Evolutionary conservation across 306 rosid species (phyloP).

Genomic region (Morella rubra): DNA sequence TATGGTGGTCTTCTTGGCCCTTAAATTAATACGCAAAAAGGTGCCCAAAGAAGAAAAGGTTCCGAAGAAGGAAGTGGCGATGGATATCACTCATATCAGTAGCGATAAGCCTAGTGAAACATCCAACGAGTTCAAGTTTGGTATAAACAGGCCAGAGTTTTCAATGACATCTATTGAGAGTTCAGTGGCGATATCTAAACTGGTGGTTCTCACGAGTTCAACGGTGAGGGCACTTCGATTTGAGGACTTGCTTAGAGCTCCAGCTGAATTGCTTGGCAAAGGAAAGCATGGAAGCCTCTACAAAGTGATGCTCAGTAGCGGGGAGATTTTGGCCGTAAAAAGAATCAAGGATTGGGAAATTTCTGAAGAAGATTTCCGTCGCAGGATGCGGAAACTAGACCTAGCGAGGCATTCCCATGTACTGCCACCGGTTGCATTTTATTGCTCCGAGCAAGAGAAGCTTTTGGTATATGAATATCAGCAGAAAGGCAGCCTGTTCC

Average conservation of each 20-base stretch:
- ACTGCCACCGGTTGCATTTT: slow-evolving; percentile 61
- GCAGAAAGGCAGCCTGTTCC: slow-evolving; percentile 73
- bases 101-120: slow-evolving; percentile 34
- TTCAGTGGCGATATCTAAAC: slow-evolving; percentile 38
- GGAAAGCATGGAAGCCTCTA: slow-evolving; percentile 72
- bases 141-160: slow-evolving; percentile 40
- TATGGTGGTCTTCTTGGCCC: slow-evolving; percentile 32
- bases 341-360: slow-evolving; percentile 69
- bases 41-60: slow-evolving; percentile 21
- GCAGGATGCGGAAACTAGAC: slow-evolving; percentile 49
- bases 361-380: slow-evolving; percentile 46
- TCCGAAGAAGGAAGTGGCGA: slow-evolving; percentile 25
- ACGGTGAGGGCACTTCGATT: slow-evolving; percentile 36
- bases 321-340: slow-evolving; percentile 60
- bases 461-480: slow-evolving; percentile 65
- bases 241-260: slow-evolving; percentile 70
- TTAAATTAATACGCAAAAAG: slow-evolving; percentile 18
- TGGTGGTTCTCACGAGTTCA: slow-evolving; percentile 46
- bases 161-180: slow-evolving; percentile 55
- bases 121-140: slow-evolving; percentile 33
- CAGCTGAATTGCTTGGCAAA: slow-evolving; percentile 67
- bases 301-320: slow-evolving; percentile 58
- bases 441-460: slow-evolving; percentile 71
- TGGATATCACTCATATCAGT: slow-evolving; percentile 27
- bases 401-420: slow-evolving; percentile 49